These are phyloP conservation scores for Klebsormidium nitens DNA, from an alignment of 139 green algal species.

Conservation along the genomic window DNA sequence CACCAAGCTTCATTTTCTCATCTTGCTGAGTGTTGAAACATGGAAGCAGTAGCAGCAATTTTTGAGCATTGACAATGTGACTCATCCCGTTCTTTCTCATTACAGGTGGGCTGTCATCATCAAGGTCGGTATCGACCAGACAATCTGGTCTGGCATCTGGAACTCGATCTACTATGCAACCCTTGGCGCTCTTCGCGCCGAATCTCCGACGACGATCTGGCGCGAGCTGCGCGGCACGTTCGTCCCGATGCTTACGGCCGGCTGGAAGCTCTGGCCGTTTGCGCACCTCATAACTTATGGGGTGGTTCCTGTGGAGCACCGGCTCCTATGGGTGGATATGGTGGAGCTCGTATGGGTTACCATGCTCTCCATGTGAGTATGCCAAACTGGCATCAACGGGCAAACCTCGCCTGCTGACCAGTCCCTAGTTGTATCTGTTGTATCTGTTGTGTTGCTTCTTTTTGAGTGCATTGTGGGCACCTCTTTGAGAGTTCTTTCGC, in stretches of 20 bases:
- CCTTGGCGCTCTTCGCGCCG: slow-evolving; percentile 17
- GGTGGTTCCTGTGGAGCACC: slow-evolving; percentile 46
- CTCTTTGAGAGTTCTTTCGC: neutral
- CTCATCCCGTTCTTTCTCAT: no score
- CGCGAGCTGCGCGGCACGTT: slow-evolving; percentile 22
- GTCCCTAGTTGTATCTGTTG: neutral
- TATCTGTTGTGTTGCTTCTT: neutral
- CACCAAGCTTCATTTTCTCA: no score
- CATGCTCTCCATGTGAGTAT: slow-evolving; percentile 35
- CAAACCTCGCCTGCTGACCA: no score
- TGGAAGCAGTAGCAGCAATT: no score
- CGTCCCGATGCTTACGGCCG: slow-evolving; percentile 34
- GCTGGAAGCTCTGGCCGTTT: slow-evolving; percentile 55
- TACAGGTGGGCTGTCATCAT: slow-evolving; percentile 16
- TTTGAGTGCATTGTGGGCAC: neutral
- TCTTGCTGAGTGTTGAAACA: no score
- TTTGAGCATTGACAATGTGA: no score
- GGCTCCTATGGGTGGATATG: slow-evolving; percentile 52
- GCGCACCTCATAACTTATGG: slow-evolving; percentile 52
- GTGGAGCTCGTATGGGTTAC: slow-evolving; percentile 48
- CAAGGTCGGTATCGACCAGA: slow-evolving; percentile 36
- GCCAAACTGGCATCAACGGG: no score
- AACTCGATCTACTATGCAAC: slow-evolving; percentile 33
- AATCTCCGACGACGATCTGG: slow-evolving; percentile 18
- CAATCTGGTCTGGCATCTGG: slow-evolving; percentile 30